Evolutionary conservation across 768 basidiomycete species (phyloP), one percentile per base, ranked within the genome.

Genomic region (Lentinula lateritia): DNA sequence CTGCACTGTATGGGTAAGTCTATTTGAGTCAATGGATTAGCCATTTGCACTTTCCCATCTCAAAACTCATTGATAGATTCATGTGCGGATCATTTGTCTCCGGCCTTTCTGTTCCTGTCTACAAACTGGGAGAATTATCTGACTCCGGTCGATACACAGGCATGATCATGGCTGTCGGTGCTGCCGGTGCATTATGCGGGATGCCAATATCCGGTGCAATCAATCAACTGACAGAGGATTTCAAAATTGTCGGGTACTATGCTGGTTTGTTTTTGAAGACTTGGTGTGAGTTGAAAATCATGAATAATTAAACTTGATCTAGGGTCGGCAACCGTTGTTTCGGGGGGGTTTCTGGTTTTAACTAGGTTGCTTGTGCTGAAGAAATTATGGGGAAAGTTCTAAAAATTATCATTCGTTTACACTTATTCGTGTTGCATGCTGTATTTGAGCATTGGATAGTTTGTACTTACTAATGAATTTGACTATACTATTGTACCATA

Each of bases 181-280:
- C 85, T 0, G 46, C 85, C 20, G 86, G 86, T 8, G 81, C 84
- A 0, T 71, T 87, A 10, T 75, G 75, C 2, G 87, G 87, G 0
- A 83, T 84, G 8, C 87, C 86, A 0, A 84, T 88, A 66, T 85
- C 85, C 3, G 85, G 87, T 2, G 82, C 80, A 2, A 84, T 88
- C 64, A 75, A 79, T 62, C 64, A 67, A 0, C 71, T 76, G 0
- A 80, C 84, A 4, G 75, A 74, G 9, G 74, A 78, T 0, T 87
- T 78, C 66, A 67, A 72, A 32, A 70, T 66, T 5, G 78, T 81
- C 12, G 81, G 83, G 13, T 73, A 76, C 55, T 87, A 80, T 63
- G 84, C 83, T 48, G 82, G 81, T 80, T 39, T 64, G 8, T 32
- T 48, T 15, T 15, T 20, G 20, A 13, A 16, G 3, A 6, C 42